These are phyloP conservation scores for Lignosus rhinocerotis DNA, from an alignment of 1,284 basidiomycete species.

Conservation along the genomic window DNA sequence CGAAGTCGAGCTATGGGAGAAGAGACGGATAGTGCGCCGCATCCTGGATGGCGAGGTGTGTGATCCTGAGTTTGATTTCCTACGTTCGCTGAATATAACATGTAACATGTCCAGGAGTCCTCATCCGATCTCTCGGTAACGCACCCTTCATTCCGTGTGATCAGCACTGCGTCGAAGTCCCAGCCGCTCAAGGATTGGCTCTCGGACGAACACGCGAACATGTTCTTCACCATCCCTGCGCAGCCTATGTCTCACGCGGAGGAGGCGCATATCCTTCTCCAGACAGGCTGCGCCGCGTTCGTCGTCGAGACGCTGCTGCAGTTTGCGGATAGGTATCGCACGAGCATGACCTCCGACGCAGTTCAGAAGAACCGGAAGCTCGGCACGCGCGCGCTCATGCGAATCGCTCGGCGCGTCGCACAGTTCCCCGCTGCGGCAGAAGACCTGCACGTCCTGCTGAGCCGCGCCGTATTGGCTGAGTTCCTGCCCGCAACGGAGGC, in stretches of 20 bases:
- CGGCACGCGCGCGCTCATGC: constrained; percentile 58
- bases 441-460: constrained; percentile 49
- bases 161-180: constrained; percentile 63
- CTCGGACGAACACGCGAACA: constrained; percentile 62
- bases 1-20: constrained; percentile 64
- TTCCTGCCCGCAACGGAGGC: constrained; percentile 61
- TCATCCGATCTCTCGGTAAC: constrained; percentile 47
- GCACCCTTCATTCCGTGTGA: constrained; percentile 60
- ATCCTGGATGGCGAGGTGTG: constrained; percentile 47
- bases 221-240: constrained; percentile 63
- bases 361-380: constrained; percentile 61
- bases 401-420: constrained; percentile 52
- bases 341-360: constrained; percentile 52
- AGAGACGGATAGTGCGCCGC: constrained; percentile 54
- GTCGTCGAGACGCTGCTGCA: constrained; percentile 22
- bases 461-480: constrained; percentile 53
- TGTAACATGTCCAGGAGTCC: constrained; percentile 30
- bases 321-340: constrained; percentile 60
- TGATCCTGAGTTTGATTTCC: neutral
- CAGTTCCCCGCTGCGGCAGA: constrained; percentile 45
- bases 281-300: constrained; percentile 25
- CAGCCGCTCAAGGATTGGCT: constrained; percentile 65
- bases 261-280: constrained; percentile 32
- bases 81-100: neutral
- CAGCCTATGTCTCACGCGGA: constrained; percentile 58